Conservation (phyloP, 306 rosid genomes). For the Quercus cerris region DNA sequence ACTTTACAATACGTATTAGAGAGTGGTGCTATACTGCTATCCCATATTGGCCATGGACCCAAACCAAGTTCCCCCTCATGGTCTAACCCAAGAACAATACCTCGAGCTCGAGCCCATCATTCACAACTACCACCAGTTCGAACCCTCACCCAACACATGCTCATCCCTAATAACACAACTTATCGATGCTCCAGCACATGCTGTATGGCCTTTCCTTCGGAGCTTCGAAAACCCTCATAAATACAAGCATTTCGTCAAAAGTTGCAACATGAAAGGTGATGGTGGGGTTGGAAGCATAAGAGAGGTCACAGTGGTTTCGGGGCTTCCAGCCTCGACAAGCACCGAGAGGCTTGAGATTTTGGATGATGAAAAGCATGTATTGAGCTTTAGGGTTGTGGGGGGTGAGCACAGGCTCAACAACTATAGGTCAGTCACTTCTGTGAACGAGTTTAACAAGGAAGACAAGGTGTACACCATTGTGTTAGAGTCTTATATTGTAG, state of each 20-base stretch:
- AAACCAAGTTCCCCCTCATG: conserved; percentile 26
- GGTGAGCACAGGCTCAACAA: conserved; percentile 83
- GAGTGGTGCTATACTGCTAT: conserved; percentile 7
- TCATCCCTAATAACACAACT: conserved; percentile 63
- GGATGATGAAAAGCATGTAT: conserved; percentile 72
- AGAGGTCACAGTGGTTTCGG: conserved; percentile 81
- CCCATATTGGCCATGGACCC: conserved; percentile 2
- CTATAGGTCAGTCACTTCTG: conserved; percentile 76
- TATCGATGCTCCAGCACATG: conserved; percentile 56
- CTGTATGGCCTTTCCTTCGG: conserved; percentile 64
- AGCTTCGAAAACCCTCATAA: conserved; percentile 72
- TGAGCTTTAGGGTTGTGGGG: conserved; percentile 80
- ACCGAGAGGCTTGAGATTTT: conserved; percentile 85
- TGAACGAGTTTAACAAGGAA: conserved; percentile 53
- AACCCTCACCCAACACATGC: conserved; percentile 48
- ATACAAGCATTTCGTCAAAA: conserved; percentile 87
- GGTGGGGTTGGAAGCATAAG: conserved; percentile 79
- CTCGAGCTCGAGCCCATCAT: conserved; percentile 48
- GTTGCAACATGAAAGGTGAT: conserved; percentile 72
- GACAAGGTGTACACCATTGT: conserved; percentile 61
- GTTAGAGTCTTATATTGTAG: conserved; percentile 77
- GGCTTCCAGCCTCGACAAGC: conserved; percentile 87
- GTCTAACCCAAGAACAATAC: conserved; percentile 57
- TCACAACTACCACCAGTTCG: conserved; percentile 51
- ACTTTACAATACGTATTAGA: not conserved